Evolutionary conservation across 2,329 filamentous ascomycete species (phyloP).

Genomic region (Myriosclerotinia curreyana): DNA sequence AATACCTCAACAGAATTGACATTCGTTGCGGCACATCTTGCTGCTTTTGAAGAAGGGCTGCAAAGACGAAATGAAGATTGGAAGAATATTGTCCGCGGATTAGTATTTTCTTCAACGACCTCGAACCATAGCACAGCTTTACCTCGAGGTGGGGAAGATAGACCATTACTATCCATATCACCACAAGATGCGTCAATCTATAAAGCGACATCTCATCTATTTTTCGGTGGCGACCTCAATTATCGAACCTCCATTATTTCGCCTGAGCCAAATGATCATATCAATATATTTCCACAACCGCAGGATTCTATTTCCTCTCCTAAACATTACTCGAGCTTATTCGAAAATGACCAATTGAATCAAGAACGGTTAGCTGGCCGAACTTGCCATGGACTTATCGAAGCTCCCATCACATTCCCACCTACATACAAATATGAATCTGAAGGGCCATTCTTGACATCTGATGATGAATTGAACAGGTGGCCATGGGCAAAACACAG

Average conservation of each 20-base stretch:
- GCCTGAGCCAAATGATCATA: slow-evolving; percentile 56
- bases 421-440: slow-evolving; percentile 89
- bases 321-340: slow-evolving; percentile 63
- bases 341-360: slow-evolving; percentile 75
- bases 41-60: slow-evolving; percentile 79
- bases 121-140: slow-evolving; percentile 26
- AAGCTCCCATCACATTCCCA: slow-evolving; percentile 73
- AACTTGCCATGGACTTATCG: slow-evolving; percentile 74
- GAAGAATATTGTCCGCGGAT: slow-evolving; percentile 73
- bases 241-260: slow-evolving; percentile 75
- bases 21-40: slow-evolving; percentile 84
- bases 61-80: slow-evolving; percentile 81
- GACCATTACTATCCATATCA: slow-evolving; percentile 42
- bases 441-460: slow-evolving; percentile 43
- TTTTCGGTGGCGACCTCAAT: slow-evolving; percentile 90
- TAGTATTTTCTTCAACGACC: slow-evolving; percentile 64
- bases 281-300: slow-evolving; percentile 59
- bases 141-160: slow-evolving; percentile 39
- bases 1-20: slow-evolving; percentile 62
- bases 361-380: slow-evolving; percentile 65
- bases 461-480: slow-evolving; percentile 43
- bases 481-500: slow-evolving; percentile 79
- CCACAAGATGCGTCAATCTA: slow-evolving; percentile 64
- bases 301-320: slow-evolving; percentile 49
- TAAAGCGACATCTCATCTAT: slow-evolving; percentile 70